Percentiles rank a stretch among this genome's conserved stretches.
phyloP scores from a whole-genome alignment of 2,329 filamentous ascomycete genomes.

The Fusarium duplospermum region DNA sequence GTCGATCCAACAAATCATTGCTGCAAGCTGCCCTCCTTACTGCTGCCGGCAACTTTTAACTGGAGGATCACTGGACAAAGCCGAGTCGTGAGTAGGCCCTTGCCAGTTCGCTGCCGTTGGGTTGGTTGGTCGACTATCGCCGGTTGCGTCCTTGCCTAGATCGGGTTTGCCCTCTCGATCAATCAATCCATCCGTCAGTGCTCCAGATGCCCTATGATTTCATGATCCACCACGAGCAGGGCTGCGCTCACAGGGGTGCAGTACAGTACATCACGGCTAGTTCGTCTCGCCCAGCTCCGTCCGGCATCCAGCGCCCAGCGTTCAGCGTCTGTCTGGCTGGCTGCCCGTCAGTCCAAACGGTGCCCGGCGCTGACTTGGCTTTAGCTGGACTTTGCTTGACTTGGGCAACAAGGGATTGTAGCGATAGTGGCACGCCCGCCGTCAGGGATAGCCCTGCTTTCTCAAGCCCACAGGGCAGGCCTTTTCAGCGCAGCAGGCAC shows the following conservation, averaged over 20 bases:
- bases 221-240: constrained; percentile 43
- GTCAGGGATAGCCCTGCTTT: constrained; percentile 41
- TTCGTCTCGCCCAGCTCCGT: constrained; percentile 41
- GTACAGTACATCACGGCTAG: constrained; percentile 19
- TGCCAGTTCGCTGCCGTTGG: constrained; percentile 7
- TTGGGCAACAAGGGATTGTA: constrained; percentile 20
- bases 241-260: constrained; percentile 36
- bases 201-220: constrained; percentile 46
- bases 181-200: constrained; percentile 37
- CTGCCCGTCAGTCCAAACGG: constrained; percentile 31
- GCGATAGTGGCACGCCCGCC: constrained; percentile 39
- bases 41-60: constrained; percentile 3
- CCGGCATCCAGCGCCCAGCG: constrained; percentile 42
- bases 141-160: constrained; percentile 32
- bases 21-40: background rate
- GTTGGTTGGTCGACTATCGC: constrained; percentile 17
- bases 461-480: constrained; percentile 34
- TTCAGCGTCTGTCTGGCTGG: constrained; percentile 5
- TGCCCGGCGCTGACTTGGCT: constrained; percentile 23
- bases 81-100: constrained; percentile 6
- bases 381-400: background rate
- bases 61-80: background rate
- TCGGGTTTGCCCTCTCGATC: constrained; percentile 34
- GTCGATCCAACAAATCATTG: background rate
- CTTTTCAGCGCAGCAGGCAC: constrained; percentile 40